Evolutionary conservation across 2,329 filamentous ascomycete genomes (phyloP).

Genomic region (Xylaria hypoxylon): DNA sequence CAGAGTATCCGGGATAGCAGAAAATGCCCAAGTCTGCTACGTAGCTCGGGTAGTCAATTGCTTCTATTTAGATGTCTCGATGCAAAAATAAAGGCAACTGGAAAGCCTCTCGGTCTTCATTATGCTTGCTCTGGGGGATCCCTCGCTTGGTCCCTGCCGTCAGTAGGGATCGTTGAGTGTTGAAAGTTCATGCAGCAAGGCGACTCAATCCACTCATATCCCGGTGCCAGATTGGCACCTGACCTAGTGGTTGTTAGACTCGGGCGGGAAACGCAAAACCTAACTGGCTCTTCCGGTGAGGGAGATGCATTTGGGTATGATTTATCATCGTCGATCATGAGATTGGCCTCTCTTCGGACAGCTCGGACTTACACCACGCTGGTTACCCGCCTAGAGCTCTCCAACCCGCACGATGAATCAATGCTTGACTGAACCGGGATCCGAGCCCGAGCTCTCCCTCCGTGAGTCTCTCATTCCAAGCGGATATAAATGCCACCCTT

Average conservation of each 20-base stretch:
- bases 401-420: slow-evolving; percentile 26
- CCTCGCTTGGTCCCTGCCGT: slow-evolving; percentile 1
- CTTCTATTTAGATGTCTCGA: not conserved
- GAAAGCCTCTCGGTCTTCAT: not conserved
- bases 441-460: slow-evolving; percentile 4
- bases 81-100: not conserved
- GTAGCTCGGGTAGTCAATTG: not conserved
- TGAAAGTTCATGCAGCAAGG: slow-evolving; percentile 22
- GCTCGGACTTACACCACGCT: slow-evolving; percentile 35
- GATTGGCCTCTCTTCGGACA: slow-evolving; percentile 29
- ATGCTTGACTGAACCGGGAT: slow-evolving; percentile 30
- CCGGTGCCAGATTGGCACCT: slow-evolving; percentile 17
- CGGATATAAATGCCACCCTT: slow-evolving; percentile 33
- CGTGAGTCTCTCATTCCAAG: not conserved
- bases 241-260: slow-evolving; percentile 24
- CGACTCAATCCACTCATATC: slow-evolving; percentile 19
- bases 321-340: slow-evolving; percentile 40
- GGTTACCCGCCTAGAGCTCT: slow-evolving; percentile 14
- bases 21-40: slow-evolving; percentile 3
- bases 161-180: slow-evolving; percentile 6
- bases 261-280: slow-evolving; percentile 16
- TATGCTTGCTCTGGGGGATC: not conserved
- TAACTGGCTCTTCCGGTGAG: slow-evolving; percentile 32
- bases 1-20: not conserved
- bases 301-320: slow-evolving; percentile 30